phyloP scores from a whole-genome alignment of 768 basidiomycete genomes.

The Collybiopsis luxurians region DNA sequence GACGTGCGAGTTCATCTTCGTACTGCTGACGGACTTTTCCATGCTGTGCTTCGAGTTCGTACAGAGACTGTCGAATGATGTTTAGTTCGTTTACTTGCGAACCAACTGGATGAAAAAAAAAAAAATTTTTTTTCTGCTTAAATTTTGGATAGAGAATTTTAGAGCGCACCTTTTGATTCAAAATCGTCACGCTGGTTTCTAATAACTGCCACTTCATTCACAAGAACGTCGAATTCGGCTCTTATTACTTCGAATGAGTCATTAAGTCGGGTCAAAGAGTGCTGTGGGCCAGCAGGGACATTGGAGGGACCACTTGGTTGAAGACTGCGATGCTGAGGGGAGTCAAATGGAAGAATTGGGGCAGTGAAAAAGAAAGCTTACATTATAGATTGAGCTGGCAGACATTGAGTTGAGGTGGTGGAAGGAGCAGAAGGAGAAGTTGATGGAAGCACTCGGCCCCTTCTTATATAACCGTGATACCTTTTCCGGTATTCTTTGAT shows the following conservation, averaged over 20 bases:
- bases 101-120: conserved; percentile 44
- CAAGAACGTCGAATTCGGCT: conserved; percentile 79
- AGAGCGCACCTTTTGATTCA: conserved; percentile 76
- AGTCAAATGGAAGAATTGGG: not conserved
- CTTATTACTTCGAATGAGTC: conserved; percentile 82
- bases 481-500: too few relatives aligned
- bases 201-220: conserved; percentile 62
- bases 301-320: conserved; percentile 49
- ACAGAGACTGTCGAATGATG: conserved; percentile 84
- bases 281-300: conserved; percentile 38
- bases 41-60: conserved; percentile 90
- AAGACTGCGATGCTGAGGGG: conserved; percentile 47
- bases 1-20: conserved; percentile 76
- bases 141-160: not conserved
- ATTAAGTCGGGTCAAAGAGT: conserved; percentile 48
- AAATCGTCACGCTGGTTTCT: conserved; percentile 85
- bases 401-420: conserved; percentile 2
- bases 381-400: conserved; percentile 7
- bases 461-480: not conserved
- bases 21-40: conserved; percentile 83
- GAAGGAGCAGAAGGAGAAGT: not conserved
- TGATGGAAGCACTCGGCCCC: not conserved
- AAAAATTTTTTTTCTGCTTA: conserved; percentile 11
- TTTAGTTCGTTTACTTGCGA: conserved; percentile 88
- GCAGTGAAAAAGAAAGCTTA: not conserved